Percentiles rank a stretch among this genome's conserved stretches.
Conservation (phyloP, 2,329 filamentous ascomycete genomes). For the Pestalotiopsis sp. region DNA sequence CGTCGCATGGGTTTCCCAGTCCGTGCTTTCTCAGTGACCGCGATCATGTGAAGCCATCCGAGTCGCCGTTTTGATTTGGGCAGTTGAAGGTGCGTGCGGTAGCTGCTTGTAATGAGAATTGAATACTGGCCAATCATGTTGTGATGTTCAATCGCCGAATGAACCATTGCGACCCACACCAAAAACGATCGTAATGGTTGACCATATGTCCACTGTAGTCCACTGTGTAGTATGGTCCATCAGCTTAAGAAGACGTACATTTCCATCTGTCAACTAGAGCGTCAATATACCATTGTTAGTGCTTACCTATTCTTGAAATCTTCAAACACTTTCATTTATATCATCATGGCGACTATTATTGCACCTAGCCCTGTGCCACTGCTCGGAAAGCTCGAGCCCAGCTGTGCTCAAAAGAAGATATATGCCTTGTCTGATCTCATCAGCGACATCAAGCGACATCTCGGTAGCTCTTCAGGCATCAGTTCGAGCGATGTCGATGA, state of each 20-base stretch:
- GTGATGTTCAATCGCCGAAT: not conserved
- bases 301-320: not conserved
- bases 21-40: not conserved
- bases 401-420: not conserved
- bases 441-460: not conserved
- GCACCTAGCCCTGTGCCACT: not conserved
- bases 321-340: not conserved
- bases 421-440: not conserved
- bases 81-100: not conserved
- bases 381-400: not conserved
- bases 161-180: not conserved
- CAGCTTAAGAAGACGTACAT: not conserved
- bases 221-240: not conserved
- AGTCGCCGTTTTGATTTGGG: not conserved
- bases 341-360: not conserved
- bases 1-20: not conserved
- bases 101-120: not conserved
- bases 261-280: not conserved
- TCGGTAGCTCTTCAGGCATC: slow-evolving; percentile 3
- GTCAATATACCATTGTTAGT: not conserved
- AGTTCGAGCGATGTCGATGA: not conserved
- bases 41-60: not conserved
- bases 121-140: not conserved
- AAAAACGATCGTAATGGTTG: not conserved
- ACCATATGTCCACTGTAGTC: not conserved